Percentiles rank a stretch among this genome's conserved stretches.
Conservation (phyloP, 2,329 filamentous ascomycete species). For the Chrysosporium keratinophilum region DNA sequence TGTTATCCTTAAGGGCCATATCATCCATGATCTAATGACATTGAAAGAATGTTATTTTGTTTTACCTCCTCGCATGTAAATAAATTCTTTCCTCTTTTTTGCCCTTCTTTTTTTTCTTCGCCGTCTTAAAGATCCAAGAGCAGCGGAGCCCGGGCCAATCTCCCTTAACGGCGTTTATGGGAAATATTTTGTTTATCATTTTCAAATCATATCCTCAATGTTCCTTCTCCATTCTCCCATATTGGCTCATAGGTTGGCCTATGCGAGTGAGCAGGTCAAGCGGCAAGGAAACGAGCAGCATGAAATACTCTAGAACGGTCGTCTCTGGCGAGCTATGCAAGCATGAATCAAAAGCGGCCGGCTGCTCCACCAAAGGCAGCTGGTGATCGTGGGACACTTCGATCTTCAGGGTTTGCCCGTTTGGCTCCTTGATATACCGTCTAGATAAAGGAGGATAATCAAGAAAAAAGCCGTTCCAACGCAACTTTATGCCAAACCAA, state of each 20-base stretch:
- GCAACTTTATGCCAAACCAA: too few species aligned
- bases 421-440: too few species aligned
- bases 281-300: neutral
- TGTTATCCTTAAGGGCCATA: neutral
- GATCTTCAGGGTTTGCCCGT: too few species aligned
- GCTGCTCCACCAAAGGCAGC: too few species aligned
- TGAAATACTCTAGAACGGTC: neutral
- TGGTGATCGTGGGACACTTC: too few species aligned
- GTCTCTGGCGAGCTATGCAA: neutral
- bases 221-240: neutral
- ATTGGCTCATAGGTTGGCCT: neutral
- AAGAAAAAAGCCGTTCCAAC: too few species aligned
- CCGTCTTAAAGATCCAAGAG: neutral
- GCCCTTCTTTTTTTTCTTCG: neutral
- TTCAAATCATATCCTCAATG: neutral
- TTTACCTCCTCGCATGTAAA: slow-evolving; percentile 2
- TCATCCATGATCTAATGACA: slow-evolving; percentile 10
- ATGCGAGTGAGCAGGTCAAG: neutral
- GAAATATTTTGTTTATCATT: neutral
- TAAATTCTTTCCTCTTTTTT: neutral
- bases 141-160: neutral
- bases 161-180: neutral
- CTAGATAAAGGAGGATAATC: too few species aligned
- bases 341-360: too few species aligned
- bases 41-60: neutral